Conservation (phyloP, 106 monocot species). For the Allium fistulosum region DNA sequence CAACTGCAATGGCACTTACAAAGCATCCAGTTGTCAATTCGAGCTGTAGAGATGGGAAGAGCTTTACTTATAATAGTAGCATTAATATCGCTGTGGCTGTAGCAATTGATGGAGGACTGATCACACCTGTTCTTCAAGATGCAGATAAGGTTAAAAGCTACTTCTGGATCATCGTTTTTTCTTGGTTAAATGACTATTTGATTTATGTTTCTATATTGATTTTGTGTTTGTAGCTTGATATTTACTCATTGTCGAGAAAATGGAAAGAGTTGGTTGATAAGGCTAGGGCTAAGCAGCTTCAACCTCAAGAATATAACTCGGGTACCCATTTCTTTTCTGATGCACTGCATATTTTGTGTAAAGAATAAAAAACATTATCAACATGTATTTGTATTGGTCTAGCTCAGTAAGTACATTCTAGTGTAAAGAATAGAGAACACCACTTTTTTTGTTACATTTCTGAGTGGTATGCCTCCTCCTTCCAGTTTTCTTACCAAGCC, state of each 20-base stretch:
- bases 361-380: not conserved
- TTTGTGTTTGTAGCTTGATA: constrained; percentile 53
- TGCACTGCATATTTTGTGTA: not conserved
- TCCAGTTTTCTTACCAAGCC: not conserved
- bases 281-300: constrained; percentile 89
- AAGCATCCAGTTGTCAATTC: constrained; percentile 88
- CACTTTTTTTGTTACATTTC: not conserved
- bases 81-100: constrained; percentile 96
- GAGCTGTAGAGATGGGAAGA: constrained; percentile 88
- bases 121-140: constrained; percentile 88
- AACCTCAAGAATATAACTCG: constrained; percentile 82
- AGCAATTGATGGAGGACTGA: constrained; percentile 85
- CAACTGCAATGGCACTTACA: constrained; percentile 69
- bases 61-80: constrained; percentile 82
- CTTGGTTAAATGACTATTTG: not conserved
- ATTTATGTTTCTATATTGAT: constrained; percentile 1
- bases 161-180: not conserved
- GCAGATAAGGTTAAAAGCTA: constrained; percentile 57
- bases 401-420: not conserved
- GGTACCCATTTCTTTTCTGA: constrained; percentile 22
- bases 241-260: constrained; percentile 90
- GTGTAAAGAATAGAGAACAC: not conserved
- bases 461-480: not conserved
- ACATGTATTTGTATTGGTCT: not conserved
- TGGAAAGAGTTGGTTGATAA: constrained; percentile 98